Evolutionary conservation across 2,329 filamentous ascomycete genomes (phyloP).

Genomic region (Geosmithia putterillii): DNA sequence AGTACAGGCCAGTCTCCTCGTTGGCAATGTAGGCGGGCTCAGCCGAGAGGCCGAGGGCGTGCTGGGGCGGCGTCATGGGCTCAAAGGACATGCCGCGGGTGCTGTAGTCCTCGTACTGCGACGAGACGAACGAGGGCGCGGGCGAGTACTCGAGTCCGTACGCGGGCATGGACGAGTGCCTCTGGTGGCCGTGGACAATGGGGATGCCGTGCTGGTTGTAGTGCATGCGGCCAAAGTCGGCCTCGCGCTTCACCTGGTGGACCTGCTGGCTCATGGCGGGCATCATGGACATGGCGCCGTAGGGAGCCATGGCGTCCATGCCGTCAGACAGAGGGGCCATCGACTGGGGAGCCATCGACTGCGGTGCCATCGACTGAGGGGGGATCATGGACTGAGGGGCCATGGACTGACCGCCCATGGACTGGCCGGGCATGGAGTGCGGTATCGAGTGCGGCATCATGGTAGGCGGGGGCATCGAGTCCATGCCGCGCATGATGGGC

Average conservation of each 20-base stretch:
- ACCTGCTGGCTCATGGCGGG: slow-evolving; percentile 54
- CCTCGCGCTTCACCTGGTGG: slow-evolving; percentile 72
- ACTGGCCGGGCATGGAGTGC: slow-evolving; percentile 16
- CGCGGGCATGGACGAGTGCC: slow-evolving; percentile 96
- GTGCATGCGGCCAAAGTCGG: slow-evolving; percentile 69
- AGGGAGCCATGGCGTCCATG: slow-evolving; percentile 63
- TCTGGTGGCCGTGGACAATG: slow-evolving; percentile 71
- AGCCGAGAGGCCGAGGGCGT: slow-evolving; percentile 64
- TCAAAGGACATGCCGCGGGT: slow-evolving; percentile 93
- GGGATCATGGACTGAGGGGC: slow-evolving; percentile 20
- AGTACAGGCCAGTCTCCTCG: slow-evolving; percentile 93
- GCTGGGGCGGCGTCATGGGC: slow-evolving; percentile 90
- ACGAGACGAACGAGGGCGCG: slow-evolving; percentile 96
- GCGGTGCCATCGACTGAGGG: slow-evolving; percentile 54
- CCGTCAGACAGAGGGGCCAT: slow-evolving; percentile 45
- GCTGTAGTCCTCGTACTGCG: slow-evolving; percentile 96
- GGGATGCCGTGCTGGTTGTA: slow-evolving; percentile 90
- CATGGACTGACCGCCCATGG: slow-evolving; percentile 46
- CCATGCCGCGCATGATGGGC: slow-evolving; percentile 79
- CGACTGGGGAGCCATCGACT: slow-evolving; percentile 45
- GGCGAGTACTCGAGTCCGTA: slow-evolving; percentile 94
- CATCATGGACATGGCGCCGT: slow-evolving; percentile 58
- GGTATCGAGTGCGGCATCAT: slow-evolving; percentile 55
- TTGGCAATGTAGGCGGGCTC: slow-evolving; percentile 97
- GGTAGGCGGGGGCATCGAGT: slow-evolving; percentile 85